Percentiles rank a stretch among this genome's conserved stretches.
Conservation (phyloP, 1,284 basidiomycete genomes). For the Melampsora americana region DNA sequence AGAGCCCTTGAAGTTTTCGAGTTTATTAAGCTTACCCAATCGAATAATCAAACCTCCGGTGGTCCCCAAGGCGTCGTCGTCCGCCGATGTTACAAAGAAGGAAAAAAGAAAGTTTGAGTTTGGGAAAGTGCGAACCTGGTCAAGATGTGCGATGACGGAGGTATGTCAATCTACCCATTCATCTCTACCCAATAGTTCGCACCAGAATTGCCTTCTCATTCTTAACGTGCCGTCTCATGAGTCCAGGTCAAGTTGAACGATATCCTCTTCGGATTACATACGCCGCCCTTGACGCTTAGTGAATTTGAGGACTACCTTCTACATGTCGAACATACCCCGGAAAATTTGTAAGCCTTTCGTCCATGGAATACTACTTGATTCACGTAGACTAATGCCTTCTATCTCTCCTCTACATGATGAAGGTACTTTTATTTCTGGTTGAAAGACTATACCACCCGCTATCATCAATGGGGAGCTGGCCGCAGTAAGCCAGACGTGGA, state of each 20-base stretch:
- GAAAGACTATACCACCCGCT: slow-evolving; percentile 31
- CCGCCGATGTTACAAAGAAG: background rate
- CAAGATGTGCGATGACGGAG: background rate
- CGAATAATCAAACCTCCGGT: background rate
- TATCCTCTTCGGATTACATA: slow-evolving; percentile 15
- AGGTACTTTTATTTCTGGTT: slow-evolving; percentile 40
- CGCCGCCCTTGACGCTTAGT: slow-evolving; percentile 20
- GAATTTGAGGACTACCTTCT: slow-evolving; percentile 36
- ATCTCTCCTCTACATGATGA: background rate
- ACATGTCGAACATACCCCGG: slow-evolving; percentile 28
- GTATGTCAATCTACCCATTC: background rate
- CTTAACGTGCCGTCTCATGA: background rate
- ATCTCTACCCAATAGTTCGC: too few relatives aligned
- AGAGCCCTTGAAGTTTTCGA: background rate
- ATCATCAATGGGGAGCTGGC: slow-evolving; percentile 30
- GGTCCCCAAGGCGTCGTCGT: background rate
- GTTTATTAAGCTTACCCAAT: background rate
- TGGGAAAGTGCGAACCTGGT: background rate
- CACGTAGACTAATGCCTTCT: background rate
- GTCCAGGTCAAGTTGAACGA: slow-evolving; percentile 28
- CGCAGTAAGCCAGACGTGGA: background rate
- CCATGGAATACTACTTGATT: background rate
- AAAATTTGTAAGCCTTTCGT: slow-evolving; percentile 29
- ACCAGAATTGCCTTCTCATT: too few relatives aligned
- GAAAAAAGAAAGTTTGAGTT: background rate